Conservation (phyloP, 495 filamentous ascomycete species). For the Neurospora sublineolata region DNA sequence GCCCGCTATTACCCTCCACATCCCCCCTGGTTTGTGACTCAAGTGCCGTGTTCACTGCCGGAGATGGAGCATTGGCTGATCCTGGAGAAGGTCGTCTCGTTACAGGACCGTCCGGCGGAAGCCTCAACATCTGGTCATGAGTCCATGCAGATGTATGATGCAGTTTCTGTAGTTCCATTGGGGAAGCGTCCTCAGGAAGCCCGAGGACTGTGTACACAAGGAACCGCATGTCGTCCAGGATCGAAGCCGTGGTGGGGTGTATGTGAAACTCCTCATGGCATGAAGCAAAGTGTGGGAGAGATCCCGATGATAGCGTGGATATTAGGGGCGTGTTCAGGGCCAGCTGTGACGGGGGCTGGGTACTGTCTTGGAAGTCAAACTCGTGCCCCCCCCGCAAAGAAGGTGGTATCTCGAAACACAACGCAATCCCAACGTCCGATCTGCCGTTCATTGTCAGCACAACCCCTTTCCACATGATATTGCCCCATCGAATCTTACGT, state of each 20-base stretch:
- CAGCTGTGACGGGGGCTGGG: constrained; percentile 18
- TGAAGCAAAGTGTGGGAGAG: constrained; percentile 16
- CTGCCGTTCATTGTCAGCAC: constrained; percentile 10
- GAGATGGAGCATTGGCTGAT: constrained; percentile 3
- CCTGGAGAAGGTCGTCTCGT: constrained; percentile 1
- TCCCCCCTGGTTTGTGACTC: neutral
- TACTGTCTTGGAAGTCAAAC: constrained; percentile 22
- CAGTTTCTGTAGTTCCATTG: constrained; percentile 23
- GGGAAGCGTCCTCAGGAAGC: constrained; percentile 17
- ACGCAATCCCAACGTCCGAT: constrained; percentile 21
- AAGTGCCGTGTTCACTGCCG: neutral
- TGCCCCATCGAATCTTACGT: constrained; percentile 13
- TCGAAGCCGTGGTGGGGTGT: constrained; percentile 21
- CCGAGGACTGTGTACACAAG: constrained; percentile 19
- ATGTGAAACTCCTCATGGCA: constrained; percentile 20
- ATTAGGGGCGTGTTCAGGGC: constrained; percentile 28
- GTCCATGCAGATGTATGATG: constrained; percentile 24
- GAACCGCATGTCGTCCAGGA: constrained; percentile 31
- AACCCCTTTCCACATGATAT: neutral
- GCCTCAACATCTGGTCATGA: constrained; percentile 17
- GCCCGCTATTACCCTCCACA: neutral
- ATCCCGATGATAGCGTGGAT: constrained; percentile 2
- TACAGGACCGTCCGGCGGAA: constrained; percentile 14
- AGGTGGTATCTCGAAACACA: constrained; percentile 22
- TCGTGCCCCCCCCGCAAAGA: constrained; percentile 15